A percentile compares a stretch with the other conserved stretches of the same genome.
Evolutionary conservation across 768 basidiomycete genomes (phyloP).

Genomic region (Galerina sulciceps): DNA sequence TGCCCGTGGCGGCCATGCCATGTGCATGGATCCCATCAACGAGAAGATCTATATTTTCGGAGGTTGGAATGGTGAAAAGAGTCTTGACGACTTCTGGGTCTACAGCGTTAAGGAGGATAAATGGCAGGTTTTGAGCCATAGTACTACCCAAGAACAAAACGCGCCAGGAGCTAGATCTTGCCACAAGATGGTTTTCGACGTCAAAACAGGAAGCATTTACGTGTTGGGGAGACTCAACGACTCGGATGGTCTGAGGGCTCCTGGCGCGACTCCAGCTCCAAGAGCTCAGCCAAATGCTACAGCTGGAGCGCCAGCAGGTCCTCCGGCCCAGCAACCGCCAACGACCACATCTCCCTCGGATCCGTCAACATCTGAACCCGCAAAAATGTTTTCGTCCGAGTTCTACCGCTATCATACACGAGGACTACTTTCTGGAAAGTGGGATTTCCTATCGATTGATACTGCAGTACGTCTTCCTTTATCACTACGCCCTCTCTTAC

Average conservation of each 20-base stretch:
- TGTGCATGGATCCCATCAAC: slow-evolving; percentile 73
- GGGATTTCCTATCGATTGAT: slow-evolving; percentile 73
- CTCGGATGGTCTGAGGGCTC: slow-evolving; percentile 40
- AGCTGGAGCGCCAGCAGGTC: background rate
- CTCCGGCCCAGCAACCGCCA: background rate
- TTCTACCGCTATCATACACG: slow-evolving; percentile 78
- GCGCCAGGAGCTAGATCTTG: slow-evolving; percentile 77
- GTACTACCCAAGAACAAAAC: slow-evolving; percentile 57
- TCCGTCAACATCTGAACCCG: slow-evolving; percentile 11
- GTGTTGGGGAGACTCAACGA: slow-evolving; percentile 73
- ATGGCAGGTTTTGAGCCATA: slow-evolving; percentile 65
- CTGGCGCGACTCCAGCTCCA: slow-evolving; percentile 4
- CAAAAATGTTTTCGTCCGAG: slow-evolving; percentile 56
- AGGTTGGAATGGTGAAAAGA: slow-evolving; percentile 76
- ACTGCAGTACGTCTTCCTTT: slow-evolving; percentile 54
- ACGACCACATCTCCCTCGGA: background rate
- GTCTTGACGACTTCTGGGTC: slow-evolving; percentile 80
- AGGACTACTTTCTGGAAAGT: slow-evolving; percentile 64
- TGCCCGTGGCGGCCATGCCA: slow-evolving; percentile 78
- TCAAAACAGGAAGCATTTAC: slow-evolving; percentile 71
- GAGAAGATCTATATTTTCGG: slow-evolving; percentile 77
- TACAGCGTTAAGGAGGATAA: slow-evolving; percentile 62
- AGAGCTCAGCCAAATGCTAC: background rate
- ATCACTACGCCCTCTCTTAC: background rate
- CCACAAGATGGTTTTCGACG: slow-evolving; percentile 83